These are phyloP conservation scores for Arthromyces matolae DNA, from an alignment of 768 basidiomycete species.

Conservation along the genomic window DNA sequence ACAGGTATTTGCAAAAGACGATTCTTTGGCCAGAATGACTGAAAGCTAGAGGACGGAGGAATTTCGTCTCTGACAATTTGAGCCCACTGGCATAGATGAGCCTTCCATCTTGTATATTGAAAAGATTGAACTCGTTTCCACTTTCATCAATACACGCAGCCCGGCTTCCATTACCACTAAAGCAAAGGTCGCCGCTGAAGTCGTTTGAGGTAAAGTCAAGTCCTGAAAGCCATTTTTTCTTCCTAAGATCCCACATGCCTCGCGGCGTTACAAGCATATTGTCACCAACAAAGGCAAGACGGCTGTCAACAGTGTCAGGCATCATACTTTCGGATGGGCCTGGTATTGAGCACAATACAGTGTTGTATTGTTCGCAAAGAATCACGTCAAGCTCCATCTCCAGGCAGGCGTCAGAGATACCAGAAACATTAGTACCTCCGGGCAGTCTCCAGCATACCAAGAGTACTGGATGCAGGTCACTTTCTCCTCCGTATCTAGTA, in stretches of 20 bases:
- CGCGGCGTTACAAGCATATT: slow-evolving; percentile 3
- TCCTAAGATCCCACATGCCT: slow-evolving; percentile 4
- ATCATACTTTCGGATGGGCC: no score
- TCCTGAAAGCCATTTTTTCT: background rate
- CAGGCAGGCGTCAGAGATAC: no score
- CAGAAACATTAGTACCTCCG: no score
- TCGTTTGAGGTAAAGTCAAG: background rate
- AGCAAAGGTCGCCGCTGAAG: background rate
- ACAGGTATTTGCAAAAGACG: background rate
- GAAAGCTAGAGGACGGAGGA: background rate
- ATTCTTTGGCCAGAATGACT: slow-evolving; percentile 7
- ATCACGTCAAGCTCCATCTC: no score
- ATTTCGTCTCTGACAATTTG: background rate
- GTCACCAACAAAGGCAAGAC: no score
- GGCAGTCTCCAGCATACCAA: no score
- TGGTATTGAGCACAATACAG: no score
- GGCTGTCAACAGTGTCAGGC: no score
- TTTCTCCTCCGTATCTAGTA: no score
- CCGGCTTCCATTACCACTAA: slow-evolving; percentile 5
- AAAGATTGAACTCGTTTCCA: background rate
- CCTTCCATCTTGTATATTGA: background rate
- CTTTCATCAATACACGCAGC: background rate
- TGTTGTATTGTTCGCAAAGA: no score
- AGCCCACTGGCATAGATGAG: background rate
- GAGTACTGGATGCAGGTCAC: no score